phyloP scores from a whole-genome alignment of 1,139 yeast species.

The Entelexis paramagnoliae region DNA sequence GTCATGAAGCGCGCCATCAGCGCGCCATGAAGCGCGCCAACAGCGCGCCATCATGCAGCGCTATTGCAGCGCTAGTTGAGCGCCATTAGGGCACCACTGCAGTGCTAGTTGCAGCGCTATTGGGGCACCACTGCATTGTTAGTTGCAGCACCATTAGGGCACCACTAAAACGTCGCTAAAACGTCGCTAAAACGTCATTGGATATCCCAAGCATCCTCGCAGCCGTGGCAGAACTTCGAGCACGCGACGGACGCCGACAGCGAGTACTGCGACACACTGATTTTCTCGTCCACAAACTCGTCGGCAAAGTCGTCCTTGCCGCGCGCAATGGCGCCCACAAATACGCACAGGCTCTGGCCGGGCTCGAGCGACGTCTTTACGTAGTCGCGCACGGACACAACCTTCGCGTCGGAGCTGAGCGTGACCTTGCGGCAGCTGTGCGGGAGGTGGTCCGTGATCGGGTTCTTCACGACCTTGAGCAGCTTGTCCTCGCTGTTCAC shows the following conservation, averaged over 20 bases:
- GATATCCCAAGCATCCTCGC: constrained; percentile 96
- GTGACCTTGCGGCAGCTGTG: constrained; percentile 91
- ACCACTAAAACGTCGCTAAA: too few relatives aligned
- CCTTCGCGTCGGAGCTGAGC: constrained; percentile 85
- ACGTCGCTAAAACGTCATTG: too few relatives aligned
- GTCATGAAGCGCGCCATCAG: too few relatives aligned
- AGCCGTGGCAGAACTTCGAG: constrained; percentile 95
- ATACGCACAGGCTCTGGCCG: constrained; percentile 92
- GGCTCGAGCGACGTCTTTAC: constrained; percentile 59
- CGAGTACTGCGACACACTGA: constrained; percentile 91
- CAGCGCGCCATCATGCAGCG: too few relatives aligned
- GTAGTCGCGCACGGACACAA: constrained; percentile 79
- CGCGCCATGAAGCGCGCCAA: too few relatives aligned
- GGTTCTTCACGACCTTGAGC: constrained; percentile 88
- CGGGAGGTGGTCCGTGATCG: constrained; percentile 92
- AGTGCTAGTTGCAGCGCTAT: too few relatives aligned
- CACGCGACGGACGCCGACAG: constrained; percentile 96
- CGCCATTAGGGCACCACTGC: too few relatives aligned
- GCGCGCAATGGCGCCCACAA: constrained; percentile 98
- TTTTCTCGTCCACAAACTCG: constrained; percentile 90
- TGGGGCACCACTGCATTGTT: too few relatives aligned
- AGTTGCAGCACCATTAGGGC: too few relatives aligned
- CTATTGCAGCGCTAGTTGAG: too few relatives aligned
- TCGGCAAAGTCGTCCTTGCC: constrained; percentile 97
- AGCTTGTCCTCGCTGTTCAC: constrained; percentile 92